phyloP scores from a whole-genome alignment of 1,284 basidiomycete genomes.

The Puccinia horiana region DNA sequence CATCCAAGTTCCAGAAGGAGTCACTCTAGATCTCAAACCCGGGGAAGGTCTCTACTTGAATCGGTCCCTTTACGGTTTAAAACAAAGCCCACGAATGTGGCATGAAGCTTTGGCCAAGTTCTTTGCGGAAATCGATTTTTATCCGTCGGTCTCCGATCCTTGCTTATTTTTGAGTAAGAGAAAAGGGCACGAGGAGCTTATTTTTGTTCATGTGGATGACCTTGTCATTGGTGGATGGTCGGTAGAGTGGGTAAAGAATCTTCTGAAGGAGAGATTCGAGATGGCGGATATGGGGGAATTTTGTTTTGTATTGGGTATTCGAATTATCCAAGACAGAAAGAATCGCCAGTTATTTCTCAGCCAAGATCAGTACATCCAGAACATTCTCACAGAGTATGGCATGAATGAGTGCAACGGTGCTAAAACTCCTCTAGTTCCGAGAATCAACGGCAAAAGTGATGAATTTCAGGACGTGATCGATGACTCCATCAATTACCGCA shows the following conservation, averaged over 20 bases:
- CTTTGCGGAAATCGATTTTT: neutral
- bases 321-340: neutral
- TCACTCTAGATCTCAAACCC: neutral
- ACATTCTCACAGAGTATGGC: neutral
- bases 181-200: no score
- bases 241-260: no score
- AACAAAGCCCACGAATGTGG: conserved; percentile 29
- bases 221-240: no score
- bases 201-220: no score
- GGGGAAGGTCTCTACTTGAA: conserved; percentile 20
- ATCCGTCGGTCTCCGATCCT: neutral
- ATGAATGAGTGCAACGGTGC: neutral
- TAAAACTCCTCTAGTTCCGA: neutral
- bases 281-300: neutral
- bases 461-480: neutral
- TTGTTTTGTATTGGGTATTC: neutral
- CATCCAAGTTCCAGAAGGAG: neutral
- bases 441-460: neutral
- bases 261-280: no score
- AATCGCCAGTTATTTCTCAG: neutral
- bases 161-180: neutral
- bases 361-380: neutral
- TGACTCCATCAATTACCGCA: neutral
- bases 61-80: conserved; percentile 14
- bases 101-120: neutral